These are phyloP conservation scores for Mycogone perniciosa DNA, from an alignment of 2,329 filamentous ascomycete genomes.

Conservation along the genomic window DNA sequence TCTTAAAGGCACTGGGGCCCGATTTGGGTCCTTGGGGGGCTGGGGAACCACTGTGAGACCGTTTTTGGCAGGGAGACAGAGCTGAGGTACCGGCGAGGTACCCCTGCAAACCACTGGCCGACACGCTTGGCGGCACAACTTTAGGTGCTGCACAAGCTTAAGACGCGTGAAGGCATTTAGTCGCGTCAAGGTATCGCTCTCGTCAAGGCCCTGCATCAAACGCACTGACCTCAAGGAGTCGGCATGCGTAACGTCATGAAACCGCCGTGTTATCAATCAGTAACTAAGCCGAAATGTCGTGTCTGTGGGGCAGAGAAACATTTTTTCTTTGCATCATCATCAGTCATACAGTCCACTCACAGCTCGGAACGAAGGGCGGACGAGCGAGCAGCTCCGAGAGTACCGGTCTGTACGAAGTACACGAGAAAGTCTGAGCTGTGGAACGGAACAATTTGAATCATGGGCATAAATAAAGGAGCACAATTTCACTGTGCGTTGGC, in stretches of 20 bases:
- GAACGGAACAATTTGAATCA: too few relatives aligned
- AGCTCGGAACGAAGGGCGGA: too few relatives aligned
- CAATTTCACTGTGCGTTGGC: too few relatives aligned
- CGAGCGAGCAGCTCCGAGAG: too few relatives aligned
- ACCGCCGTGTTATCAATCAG: constrained; percentile 26
- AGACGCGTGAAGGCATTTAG: constrained; percentile 17
- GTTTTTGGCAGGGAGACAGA: constrained; percentile 1
- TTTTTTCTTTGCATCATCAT: too few relatives aligned
- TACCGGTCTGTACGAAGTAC: too few relatives aligned
- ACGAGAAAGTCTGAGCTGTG: constrained; percentile 7
- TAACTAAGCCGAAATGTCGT: constrained; percentile 11
- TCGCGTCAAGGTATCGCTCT: constrained; percentile 19
- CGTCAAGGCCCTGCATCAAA: not conserved
- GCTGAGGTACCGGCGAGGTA: constrained; percentile 7
- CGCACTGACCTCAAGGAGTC: too few relatives aligned
- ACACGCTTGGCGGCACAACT: constrained; percentile 6
- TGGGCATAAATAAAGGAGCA: too few relatives aligned
- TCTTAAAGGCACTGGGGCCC: constrained; percentile 17
- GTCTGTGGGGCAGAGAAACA: too few relatives aligned
- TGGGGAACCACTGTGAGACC: constrained; percentile 8
- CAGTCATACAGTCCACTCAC: too few relatives aligned
- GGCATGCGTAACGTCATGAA: not conserved
- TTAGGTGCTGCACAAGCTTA: constrained; percentile 1
- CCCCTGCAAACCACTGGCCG: not conserved
- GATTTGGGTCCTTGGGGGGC: constrained; percentile 1